These are phyloP conservation scores for Alternaria conjuncta DNA, from an alignment of 2,329 filamentous ascomycete species.

Conservation along the genomic window DNA sequence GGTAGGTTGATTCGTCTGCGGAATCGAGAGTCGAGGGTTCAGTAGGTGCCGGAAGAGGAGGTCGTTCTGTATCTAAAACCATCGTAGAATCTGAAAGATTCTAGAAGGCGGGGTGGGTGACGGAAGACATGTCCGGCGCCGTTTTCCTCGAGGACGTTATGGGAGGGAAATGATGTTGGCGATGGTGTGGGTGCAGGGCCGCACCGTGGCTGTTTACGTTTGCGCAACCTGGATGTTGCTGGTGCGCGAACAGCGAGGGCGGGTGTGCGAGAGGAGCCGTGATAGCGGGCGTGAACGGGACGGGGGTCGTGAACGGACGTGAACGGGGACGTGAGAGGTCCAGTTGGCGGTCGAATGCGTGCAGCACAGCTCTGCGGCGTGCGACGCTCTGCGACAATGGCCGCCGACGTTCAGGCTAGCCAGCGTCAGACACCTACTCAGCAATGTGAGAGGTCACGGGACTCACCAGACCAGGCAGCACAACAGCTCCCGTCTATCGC, in stretches of 20 bases:
- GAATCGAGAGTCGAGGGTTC: constrained; percentile 71
- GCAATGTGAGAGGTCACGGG: neutral
- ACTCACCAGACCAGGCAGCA: constrained; percentile 2
- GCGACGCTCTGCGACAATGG: constrained; percentile 21
- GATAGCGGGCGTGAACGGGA: constrained; percentile 1
- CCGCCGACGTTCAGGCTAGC: constrained; percentile 15
- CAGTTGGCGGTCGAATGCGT: neutral
- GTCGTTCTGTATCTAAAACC: constrained; percentile 55
- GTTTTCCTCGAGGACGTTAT: constrained; percentile 18
- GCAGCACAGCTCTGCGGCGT: constrained; percentile 12
- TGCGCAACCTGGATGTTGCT: constrained; percentile 26
- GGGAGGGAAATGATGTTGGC: constrained; percentile 5
- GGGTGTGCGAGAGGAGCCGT: constrained; percentile 5
- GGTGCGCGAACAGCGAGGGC: constrained; percentile 17
- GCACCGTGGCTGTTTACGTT: constrained; percentile 32
- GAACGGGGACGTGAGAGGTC: constrained; percentile 1
- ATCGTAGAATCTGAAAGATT: constrained; percentile 46
- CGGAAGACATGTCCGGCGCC: constrained; percentile 39
- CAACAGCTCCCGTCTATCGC: constrained; percentile 16
- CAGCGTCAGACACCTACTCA: constrained; percentile 4
- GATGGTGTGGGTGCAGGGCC: constrained; percentile 14
- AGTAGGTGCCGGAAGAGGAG: constrained; percentile 79
- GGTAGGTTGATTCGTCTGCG: constrained; percentile 56
- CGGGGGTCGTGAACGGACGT: neutral
- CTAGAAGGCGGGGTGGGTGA: constrained; percentile 36